phyloP scores from a whole-genome alignment of 495 filamentous ascomycete species.

The Thozetella sp. region DNA sequence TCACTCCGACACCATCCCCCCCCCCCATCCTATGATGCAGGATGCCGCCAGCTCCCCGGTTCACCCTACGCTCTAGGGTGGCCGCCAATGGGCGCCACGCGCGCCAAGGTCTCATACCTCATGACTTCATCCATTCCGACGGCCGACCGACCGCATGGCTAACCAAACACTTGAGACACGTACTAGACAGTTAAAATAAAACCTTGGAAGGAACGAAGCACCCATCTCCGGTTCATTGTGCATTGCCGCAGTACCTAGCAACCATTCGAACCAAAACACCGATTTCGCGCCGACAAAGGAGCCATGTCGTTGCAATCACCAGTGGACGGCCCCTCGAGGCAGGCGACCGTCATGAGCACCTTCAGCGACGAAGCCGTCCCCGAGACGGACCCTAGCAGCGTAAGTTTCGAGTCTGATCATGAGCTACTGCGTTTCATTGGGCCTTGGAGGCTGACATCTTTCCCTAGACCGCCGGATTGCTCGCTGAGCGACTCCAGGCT shows the following conservation, averaged over 20 bases:
- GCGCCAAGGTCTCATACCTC: background rate
- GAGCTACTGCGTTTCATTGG: conserved; percentile 4
- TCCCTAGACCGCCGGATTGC: conserved; percentile 68
- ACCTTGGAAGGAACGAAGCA: too few species aligned
- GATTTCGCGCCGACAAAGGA: conserved; percentile 16
- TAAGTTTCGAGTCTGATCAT: conserved; percentile 33
- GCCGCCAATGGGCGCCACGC: background rate
- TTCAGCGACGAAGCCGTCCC: conserved; percentile 66
- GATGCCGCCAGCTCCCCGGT: background rate
- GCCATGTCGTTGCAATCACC: conserved; percentile 1
- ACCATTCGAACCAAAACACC: background rate
- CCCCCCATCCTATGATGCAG: background rate
- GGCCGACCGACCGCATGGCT: background rate
- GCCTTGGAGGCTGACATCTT: background rate
- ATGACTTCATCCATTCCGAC: conserved; percentile 4
- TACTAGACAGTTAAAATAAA: too few species aligned
- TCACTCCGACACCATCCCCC: background rate
- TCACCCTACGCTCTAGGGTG: background rate
- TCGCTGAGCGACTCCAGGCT: conserved; percentile 83
- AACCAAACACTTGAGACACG: too few species aligned
- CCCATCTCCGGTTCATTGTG: too few species aligned
- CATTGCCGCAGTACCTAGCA: background rate
- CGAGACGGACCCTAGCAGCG: conserved; percentile 77
- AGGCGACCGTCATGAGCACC: conserved; percentile 52
- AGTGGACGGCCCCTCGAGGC: conserved; percentile 52